phyloP scores from a whole-genome alignment of 768 basidiomycete species.

The Boletus bicolor region DNA sequence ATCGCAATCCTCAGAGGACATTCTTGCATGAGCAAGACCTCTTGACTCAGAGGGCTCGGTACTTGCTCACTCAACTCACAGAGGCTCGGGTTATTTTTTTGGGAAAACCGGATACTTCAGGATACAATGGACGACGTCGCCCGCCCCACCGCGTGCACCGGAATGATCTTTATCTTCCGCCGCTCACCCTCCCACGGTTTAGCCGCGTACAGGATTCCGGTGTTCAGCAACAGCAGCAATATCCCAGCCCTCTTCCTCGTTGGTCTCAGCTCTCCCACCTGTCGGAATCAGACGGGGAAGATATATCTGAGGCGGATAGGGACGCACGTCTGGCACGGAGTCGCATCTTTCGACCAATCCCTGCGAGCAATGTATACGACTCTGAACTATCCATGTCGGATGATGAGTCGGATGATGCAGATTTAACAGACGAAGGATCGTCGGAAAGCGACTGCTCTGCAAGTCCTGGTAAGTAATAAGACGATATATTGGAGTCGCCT shows the following conservation, averaged over 20 bases:
- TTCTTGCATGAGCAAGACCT: conserved; percentile 74
- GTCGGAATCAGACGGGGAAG: conserved; percentile 66
- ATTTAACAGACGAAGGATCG: conserved; percentile 51
- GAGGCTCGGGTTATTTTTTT: conserved; percentile 12
- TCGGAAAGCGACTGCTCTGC: conserved; percentile 40
- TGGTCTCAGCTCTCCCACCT: conserved; percentile 29
- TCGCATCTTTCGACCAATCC: conserved; percentile 42
- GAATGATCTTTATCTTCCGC: conserved; percentile 52
- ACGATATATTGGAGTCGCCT: neutral
- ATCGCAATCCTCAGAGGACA: conserved; percentile 52
- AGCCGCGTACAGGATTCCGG: neutral
- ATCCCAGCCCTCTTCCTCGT: conserved; percentile 7
- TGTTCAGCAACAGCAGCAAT: conserved; percentile 6
- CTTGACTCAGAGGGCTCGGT: conserved; percentile 58
- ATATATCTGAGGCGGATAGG: conserved; percentile 61
- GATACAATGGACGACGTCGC: conserved; percentile 1
- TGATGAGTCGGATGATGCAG: conserved; percentile 79
- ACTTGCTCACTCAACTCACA: conserved; percentile 42
- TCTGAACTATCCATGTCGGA: conserved; percentile 55
- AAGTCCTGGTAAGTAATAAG: conserved; percentile 31
- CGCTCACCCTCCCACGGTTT: conserved; percentile 32
- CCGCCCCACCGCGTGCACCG: conserved; percentile 31
- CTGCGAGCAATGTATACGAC: conserved; percentile 28
- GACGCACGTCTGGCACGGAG: conserved; percentile 73
- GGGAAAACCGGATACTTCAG: neutral